A percentile compares a stretch with the other conserved stretches of the same genome.
Conservation (phyloP, 106 monocot species). For the Posidonia australis region DNA sequence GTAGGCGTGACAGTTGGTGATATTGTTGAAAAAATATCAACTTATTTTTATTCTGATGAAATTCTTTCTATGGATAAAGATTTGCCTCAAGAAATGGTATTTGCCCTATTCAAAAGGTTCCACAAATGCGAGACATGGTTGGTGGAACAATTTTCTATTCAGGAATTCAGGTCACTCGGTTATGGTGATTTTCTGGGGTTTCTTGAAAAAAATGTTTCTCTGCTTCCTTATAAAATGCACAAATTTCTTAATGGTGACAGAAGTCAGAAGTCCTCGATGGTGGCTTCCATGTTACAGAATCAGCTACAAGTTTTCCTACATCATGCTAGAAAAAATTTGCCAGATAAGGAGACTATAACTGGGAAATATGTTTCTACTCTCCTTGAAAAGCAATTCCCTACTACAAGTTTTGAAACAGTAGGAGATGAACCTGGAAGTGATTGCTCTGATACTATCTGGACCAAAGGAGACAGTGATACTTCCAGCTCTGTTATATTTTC, state of each 20-base stretch:
- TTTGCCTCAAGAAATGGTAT: conserved; percentile 12
- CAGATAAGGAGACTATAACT: conserved; percentile 14
- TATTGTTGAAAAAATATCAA: conserved; percentile 27
- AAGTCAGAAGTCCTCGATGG: conserved; percentile 14
- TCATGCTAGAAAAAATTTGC: conserved; percentile 35
- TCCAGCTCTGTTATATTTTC: conserved; percentile 51
- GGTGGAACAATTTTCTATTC: conserved; percentile 45
- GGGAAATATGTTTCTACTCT: conserved; percentile 34
- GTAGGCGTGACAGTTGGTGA: conserved; percentile 48
- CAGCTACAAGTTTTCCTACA: conserved; percentile 56
- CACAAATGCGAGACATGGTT: conserved; percentile 63
- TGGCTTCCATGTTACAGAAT: conserved; percentile 31
- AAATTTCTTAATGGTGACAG: conserved; percentile 14
- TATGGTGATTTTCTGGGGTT: conserved; percentile 67
- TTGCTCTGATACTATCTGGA: conserved; percentile 18
- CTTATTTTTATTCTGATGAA: conserved; percentile 24
- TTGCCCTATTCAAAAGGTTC: conserved; percentile 26
- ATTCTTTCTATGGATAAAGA: neutral
- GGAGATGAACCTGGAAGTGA: conserved; percentile 24
- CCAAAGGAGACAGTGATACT: conserved; percentile 18
- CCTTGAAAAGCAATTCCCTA: conserved; percentile 82
- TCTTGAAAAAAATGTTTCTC: conserved; percentile 40
- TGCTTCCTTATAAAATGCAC: conserved; percentile 36
- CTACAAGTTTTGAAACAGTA: conserved; percentile 39
- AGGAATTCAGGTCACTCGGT: conserved; percentile 64